phyloP scores from a whole-genome alignment of 2,329 filamentous ascomycete species.

The Parastagonospora nodorum region DNA sequence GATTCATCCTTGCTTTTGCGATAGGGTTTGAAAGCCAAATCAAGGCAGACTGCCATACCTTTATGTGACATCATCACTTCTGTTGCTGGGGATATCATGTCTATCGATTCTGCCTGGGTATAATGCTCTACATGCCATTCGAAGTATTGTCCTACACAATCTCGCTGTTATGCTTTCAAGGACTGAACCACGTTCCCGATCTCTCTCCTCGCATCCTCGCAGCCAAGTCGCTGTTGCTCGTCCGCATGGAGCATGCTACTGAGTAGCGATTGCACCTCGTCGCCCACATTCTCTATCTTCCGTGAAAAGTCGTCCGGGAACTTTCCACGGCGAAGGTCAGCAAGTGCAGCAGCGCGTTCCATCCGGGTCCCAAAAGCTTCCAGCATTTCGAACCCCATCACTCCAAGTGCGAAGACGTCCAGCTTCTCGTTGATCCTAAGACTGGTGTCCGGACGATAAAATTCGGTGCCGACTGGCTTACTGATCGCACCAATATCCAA shows the following conservation, averaged over 20 bases:
- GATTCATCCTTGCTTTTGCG: not conserved
- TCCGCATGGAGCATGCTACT: constrained; percentile 39
- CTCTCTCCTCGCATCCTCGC: constrained; percentile 34
- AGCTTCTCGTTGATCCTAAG: constrained; percentile 55
- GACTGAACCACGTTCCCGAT: constrained; percentile 24
- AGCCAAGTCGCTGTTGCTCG: constrained; percentile 34
- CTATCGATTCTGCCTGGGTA: not conserved
- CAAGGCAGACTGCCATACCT: not conserved
- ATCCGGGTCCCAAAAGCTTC: constrained; percentile 54
- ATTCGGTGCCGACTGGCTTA: constrained; percentile 64
- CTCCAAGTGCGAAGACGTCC: constrained; percentile 66
- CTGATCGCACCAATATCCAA: constrained; percentile 27
- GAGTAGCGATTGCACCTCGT: constrained; percentile 31
- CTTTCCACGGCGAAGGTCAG: constrained; percentile 36
- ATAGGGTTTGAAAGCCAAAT: not conserved
- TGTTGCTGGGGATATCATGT: not conserved
- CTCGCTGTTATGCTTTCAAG: constrained; percentile 14
- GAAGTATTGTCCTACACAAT: not conserved
- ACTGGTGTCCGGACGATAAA: constrained; percentile 59
- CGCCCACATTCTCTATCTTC: constrained; percentile 23
- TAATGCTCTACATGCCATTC: not conserved
- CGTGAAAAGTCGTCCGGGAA: constrained; percentile 37
- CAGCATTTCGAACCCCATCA: constrained; percentile 67
- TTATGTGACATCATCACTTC: not conserved
- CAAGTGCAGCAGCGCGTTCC: constrained; percentile 47